Percentiles rank a stretch among this genome's conserved stretches.
These are phyloP conservation scores for Massariosphaeria phaeospora DNA, from an alignment of 495 filamentous ascomycete species.

Conservation along the genomic window DNA sequence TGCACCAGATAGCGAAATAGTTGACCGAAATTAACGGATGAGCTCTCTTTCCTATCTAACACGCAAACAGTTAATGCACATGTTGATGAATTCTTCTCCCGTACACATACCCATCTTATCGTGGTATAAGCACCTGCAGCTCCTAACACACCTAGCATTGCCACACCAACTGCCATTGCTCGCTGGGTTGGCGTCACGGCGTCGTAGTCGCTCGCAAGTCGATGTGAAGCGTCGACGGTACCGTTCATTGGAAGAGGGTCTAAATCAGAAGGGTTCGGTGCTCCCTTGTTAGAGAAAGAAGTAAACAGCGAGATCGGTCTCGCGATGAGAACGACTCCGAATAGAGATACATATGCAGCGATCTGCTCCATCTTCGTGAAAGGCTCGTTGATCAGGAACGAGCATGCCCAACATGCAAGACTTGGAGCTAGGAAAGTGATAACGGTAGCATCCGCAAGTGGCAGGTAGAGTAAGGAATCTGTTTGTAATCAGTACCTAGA, in stretches of 20 bases:
- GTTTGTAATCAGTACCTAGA: neutral
- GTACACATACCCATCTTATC: conserved; percentile 74
- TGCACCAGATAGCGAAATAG: conserved; percentile 72
- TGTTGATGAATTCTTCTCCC: too few species aligned
- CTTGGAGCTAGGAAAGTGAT: conserved; percentile 85
- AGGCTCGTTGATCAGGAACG: conserved; percentile 66
- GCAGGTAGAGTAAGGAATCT: conserved; percentile 82
- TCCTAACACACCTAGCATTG: conserved; percentile 76
- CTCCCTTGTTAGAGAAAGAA: conserved; percentile 5
- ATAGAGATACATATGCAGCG: conserved; percentile 68
- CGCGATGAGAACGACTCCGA: conserved; percentile 81
- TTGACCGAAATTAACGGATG: conserved; percentile 83
- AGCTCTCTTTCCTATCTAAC: conserved; percentile 78
- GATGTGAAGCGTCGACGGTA: conserved; percentile 28
- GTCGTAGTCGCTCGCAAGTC: conserved; percentile 32
- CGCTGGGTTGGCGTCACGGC: conserved; percentile 60
- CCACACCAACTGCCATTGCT: conserved; percentile 64
- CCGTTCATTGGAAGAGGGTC: conserved; percentile 34
- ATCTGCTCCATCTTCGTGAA: conserved; percentile 75
- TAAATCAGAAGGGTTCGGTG: conserved; percentile 34
- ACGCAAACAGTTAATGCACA: too few species aligned
- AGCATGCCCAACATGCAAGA: conserved; percentile 78
- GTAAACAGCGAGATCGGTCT: conserved; percentile 58
- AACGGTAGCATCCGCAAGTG: conserved; percentile 85
- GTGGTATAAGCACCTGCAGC: conserved; percentile 70